Evolutionary conservation across 1,139 yeast species (phyloP), one percentile per base, ranked within the genome.

Genomic region (Lodderomyces parapsilosis): DNA sequence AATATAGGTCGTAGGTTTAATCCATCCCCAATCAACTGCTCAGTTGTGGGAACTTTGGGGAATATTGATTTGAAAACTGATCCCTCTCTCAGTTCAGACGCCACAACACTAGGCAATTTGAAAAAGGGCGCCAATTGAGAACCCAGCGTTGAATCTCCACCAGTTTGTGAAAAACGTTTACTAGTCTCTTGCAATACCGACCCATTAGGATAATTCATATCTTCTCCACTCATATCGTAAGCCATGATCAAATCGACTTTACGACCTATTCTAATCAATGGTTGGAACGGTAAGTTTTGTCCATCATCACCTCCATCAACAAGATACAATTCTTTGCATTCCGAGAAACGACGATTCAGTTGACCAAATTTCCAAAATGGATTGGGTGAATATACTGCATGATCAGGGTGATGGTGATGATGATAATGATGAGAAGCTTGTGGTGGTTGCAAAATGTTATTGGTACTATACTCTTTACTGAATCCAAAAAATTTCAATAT

Each of bases 361-460:
- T 15, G 11, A 15, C 33, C 51, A 13, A 43, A 31, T 13, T 67
- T 69, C 47, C 62, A 74, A 60, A 86, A 90, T 4, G 96, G 96
- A 52, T 87, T 89, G 3, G 96, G 96, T 10, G 78, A 66, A 62
- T 74, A 78, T 4, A 85, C 60, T 1, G 95, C 93, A 59, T 81
- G 84, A 53, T 86, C 93, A 9, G 87, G 78, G 34, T 74, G 72
- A 13, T 57, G 47, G 41, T 56, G 59, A 22, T 6, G 9, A 22
- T 22, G 24, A 22, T 6, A 22, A 6, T 22, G 24, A 6, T 22
- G 8, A 6, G 24, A 22, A n/a, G n/a, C n/a, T n/a, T 22, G 24
- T 22, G 9, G 8, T 24, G 13, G 5, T 1, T 71, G 68, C n/a
- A 48, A 42, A 8, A 53, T 51, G 9, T 6, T 10, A n/a, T 8